A percentile compares a stretch with the other conserved stretches of the same genome.
phyloP scores from a whole-genome alignment of 352 stramenopile species.

The Globisporangium abappressorium region DNA sequence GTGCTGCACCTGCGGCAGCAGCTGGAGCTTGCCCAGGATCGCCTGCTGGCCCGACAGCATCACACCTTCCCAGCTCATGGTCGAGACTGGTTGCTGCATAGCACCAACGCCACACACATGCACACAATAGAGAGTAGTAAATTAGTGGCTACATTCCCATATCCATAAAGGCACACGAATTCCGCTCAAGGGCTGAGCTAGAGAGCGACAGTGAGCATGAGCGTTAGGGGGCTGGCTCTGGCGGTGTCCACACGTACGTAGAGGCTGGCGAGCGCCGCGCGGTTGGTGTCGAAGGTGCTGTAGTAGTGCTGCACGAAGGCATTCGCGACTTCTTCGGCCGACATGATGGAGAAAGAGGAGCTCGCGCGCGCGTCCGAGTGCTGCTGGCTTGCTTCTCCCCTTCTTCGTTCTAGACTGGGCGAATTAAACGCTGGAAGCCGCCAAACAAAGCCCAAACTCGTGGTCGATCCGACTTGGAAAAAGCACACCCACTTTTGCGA shows the following conservation, averaged over 20 bases:
- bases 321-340: constrained; percentile 79
- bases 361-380: constrained; percentile 1
- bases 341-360: constrained; percentile 46
- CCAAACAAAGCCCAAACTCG: constrained; percentile 1
- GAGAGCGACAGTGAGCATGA: neutral
- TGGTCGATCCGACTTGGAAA: constrained; percentile 6
- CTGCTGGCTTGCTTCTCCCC: neutral
- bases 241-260: constrained; percentile 53
- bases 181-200: neutral
- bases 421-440: neutral
- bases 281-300: constrained; percentile 83
- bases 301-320: constrained; percentile 89
- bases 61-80: constrained; percentile 77
- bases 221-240: neutral
- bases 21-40: constrained; percentile 90
- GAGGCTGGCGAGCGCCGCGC: constrained; percentile 61
- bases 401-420: neutral
- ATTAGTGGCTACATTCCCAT: constrained; percentile 2
- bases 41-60: constrained; percentile 68
- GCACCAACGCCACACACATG: neutral
- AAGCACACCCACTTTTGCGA: constrained; percentile 14
- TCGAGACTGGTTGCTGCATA: constrained; percentile 65
- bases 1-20: constrained; percentile 69
- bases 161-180: neutral
- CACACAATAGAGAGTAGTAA: neutral